A percentile compares a stretch with the other conserved stretches of the same genome.
phyloP scores from a whole-genome alignment of 768 basidiomycete genomes.

The Sarcodon sp. region DNA sequence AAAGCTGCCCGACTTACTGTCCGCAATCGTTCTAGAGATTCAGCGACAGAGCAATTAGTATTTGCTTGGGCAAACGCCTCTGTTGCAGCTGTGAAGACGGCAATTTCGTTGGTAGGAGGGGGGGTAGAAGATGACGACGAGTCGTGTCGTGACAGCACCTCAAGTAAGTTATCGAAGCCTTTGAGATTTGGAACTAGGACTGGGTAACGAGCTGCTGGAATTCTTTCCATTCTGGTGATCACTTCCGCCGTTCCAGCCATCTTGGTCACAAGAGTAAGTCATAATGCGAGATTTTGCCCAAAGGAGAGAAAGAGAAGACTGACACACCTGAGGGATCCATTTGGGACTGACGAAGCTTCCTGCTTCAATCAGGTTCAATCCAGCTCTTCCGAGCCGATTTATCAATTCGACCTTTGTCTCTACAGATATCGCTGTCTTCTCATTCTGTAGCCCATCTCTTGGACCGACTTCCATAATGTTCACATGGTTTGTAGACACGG shows the following conservation, averaged over 20 bases:
- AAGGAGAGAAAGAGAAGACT: neutral
- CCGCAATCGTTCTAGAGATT: constrained; percentile 53
- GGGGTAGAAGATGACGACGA: constrained; percentile 20
- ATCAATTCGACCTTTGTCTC: constrained; percentile 73
- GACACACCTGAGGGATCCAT: constrained; percentile 81
- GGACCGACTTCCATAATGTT: constrained; percentile 86
- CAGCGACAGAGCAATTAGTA: constrained; percentile 61
- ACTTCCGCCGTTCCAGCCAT: constrained; percentile 84
- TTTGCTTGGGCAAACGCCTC: constrained; percentile 82
- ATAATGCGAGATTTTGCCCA: neutral
- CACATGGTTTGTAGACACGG: constrained; percentile 21
- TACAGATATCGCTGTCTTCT: constrained; percentile 59
- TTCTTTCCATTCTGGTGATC: constrained; percentile 39
- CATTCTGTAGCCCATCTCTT: constrained; percentile 87
- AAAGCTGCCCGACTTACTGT: constrained; percentile 49
- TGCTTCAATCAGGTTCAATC: constrained; percentile 59
- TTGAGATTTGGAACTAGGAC: constrained; percentile 75
- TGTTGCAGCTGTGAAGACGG: constrained; percentile 82
- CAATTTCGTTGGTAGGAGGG: constrained; percentile 67
- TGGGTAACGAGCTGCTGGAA: constrained; percentile 50
- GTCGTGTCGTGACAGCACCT: constrained; percentile 27
- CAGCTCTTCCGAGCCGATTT: constrained; percentile 56
- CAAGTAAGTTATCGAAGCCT: constrained; percentile 58
- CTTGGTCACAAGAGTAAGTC: constrained; percentile 22
- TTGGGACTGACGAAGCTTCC: constrained; percentile 91